Evolutionary conservation across 805 yeast species (phyloP).

Genomic region (Schizosaccharomyces osmophilus): DNA sequence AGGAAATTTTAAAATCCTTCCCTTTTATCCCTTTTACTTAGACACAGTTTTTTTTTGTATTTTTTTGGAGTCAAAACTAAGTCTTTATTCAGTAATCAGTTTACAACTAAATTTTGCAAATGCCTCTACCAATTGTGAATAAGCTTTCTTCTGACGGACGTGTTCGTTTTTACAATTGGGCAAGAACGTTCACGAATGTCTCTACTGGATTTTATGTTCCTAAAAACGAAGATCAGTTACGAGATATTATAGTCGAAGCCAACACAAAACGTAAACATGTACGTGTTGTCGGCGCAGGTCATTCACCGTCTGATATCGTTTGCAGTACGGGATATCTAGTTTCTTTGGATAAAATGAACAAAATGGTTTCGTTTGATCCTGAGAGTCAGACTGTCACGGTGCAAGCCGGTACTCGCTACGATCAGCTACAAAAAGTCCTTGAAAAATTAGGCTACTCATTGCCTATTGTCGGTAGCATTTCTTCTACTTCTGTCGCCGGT

Average conservation of each 20-base stretch:
- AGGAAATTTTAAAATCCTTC: too few relatives aligned
- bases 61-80: too few relatives aligned
- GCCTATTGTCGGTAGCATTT: constrained; percentile 79
- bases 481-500: constrained; percentile 89
- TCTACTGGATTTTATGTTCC: constrained; percentile 75
- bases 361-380: constrained; percentile 25
- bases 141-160: neutral
- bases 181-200: constrained; percentile 54
- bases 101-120: neutral
- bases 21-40: too few relatives aligned
- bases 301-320: constrained; percentile 79
- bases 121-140: neutral
- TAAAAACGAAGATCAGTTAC: constrained; percentile 36
- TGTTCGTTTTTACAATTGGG: constrained; percentile 38
- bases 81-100: too few relatives aligned
- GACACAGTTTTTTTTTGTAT: too few relatives aligned
- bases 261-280: constrained; percentile 23
- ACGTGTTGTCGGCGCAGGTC: constrained; percentile 70
- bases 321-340: constrained; percentile 75
- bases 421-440: constrained; percentile 44
- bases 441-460: constrained; percentile 45
- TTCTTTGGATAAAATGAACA: constrained; percentile 51
- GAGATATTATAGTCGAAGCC: constrained; percentile 40
- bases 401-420: constrained; percentile 76
- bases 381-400: constrained; percentile 67